Conservation (phyloP, 1,284 basidiomycete species). For the Laetiporus sulphureus region DNA sequence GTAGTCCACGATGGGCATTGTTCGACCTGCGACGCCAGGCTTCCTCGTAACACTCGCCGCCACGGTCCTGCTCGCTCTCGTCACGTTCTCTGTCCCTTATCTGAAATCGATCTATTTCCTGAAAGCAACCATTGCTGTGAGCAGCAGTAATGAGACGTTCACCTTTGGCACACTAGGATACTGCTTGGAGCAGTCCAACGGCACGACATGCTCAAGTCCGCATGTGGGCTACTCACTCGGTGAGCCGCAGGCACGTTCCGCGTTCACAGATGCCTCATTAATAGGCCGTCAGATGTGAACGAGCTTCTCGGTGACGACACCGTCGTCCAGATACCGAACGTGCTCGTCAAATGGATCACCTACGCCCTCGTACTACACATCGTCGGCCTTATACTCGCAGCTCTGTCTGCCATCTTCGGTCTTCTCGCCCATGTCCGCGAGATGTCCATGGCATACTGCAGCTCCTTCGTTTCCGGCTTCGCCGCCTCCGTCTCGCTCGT, state of each 20-base stretch:
- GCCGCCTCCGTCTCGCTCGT: constrained; percentile 68
- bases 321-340: constrained; percentile 63
- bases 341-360: constrained; percentile 85
- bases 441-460: constrained; percentile 80
- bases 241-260: constrained; percentile 33
- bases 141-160: constrained; percentile 50
- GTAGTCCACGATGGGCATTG: constrained; percentile 39
- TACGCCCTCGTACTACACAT: constrained; percentile 86
- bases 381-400: constrained; percentile 69
- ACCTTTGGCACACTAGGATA: constrained; percentile 85
- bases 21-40: constrained; percentile 80
- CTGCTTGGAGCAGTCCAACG: constrained; percentile 52
- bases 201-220: constrained; percentile 69
- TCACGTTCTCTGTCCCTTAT: constrained; percentile 82
- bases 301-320: constrained; percentile 63
- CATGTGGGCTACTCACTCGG: constrained; percentile 80
- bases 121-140: constrained; percentile 54
- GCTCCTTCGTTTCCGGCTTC: constrained; percentile 75
- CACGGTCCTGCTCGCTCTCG: constrained; percentile 69
- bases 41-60: constrained; percentile 74
- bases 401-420: constrained; percentile 69
- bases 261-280: constrained; percentile 2
- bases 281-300: constrained; percentile 60
- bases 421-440: constrained; percentile 81
- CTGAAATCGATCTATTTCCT: constrained; percentile 84